Base-by-base conservation (phyloP, 176 grass and related monocot genomes). In the Avena sativa region DNA sequence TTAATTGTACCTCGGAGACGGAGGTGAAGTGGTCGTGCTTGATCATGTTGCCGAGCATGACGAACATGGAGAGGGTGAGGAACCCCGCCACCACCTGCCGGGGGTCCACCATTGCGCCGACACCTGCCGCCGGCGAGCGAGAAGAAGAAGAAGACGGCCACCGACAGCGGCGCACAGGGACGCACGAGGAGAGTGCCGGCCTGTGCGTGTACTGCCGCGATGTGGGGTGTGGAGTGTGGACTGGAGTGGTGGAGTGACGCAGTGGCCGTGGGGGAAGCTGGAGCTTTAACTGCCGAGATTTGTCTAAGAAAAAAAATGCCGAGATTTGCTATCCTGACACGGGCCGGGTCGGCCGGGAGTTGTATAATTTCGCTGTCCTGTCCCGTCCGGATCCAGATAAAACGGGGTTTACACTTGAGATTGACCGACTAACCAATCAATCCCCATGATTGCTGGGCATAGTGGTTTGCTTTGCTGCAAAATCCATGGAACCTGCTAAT, bases 31-130 rank as follows among this genome's bases (percentile, higher is more conserved):
- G 93, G 61, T 98, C 95, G 74, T 80, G 84, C 76, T 83, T 89
- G 87, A 98, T 93, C 91, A 93, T 95, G 84, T 98, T 95, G 53
- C 93, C 91, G 71, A 98, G 86, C 95, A 98, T 93, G 76, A 91
- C 62, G 83, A 98, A 98, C 95, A 98, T 98, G 93, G 93, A 90
- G 62, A 92, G 34, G 56, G 95, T 98, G 46, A 98, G 87, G 73
- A 98, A 79, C 19, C 91, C 91, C 12, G 89, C 93, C 86, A 98
- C 80, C 84, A 98, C 70, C 85, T 98, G 93, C 71, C 91, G 85
- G 16, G 91, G 83, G 83, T 98, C 93, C 53, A 95, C 91, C 92
- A 96, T 94, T 85, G 34, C 70, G 70, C 5, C 70, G 43, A 14
- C 44, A 52, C 50, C 43, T 12, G 21, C 36, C 16, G 26, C 46